These are phyloP conservation scores for Suillus subluteus DNA, from an alignment of 768 basidiomycete genomes.

Conservation along the genomic window DNA sequence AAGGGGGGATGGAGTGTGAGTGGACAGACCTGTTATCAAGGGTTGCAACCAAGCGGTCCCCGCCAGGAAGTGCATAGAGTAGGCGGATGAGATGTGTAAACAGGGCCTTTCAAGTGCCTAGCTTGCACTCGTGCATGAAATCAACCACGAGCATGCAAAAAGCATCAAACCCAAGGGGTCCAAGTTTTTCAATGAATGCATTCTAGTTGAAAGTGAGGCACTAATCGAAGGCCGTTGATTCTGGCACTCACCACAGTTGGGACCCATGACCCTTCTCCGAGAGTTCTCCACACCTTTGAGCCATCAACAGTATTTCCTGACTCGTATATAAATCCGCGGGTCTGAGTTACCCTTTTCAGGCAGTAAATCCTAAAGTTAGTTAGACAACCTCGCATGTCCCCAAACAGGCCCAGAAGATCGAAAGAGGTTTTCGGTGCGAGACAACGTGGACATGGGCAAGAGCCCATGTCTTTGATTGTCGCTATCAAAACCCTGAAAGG, in stretches of 20 bases:
- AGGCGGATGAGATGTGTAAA: constrained; percentile 40
- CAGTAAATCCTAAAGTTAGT: not conserved
- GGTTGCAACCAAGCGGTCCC: not conserved
- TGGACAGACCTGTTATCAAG: too few species aligned
- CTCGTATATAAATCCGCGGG: constrained; percentile 8
- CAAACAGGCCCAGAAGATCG: constrained; percentile 14
- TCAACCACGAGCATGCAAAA: constrained; percentile 35
- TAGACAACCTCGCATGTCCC: constrained; percentile 2
- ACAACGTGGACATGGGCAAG: constrained; percentile 29
- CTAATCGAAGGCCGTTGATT: too few species aligned
- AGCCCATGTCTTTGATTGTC: constrained; percentile 20
- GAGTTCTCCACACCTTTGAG: not conserved
- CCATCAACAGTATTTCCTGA: not conserved
- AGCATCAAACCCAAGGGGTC: constrained; percentile 21
- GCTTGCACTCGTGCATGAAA: constrained; percentile 41
- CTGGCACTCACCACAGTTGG: constrained; percentile 2
- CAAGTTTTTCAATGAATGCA: constrained; percentile 30
- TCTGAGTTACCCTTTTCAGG: not conserved
- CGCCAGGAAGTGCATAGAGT: constrained; percentile 20
- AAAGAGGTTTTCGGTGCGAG: constrained; percentile 16
- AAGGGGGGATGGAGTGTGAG: too few species aligned
- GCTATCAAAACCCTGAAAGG: constrained; percentile 23
- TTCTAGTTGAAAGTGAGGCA: constrained; percentile 27
- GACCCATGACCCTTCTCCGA: not conserved
- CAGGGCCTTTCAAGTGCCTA: constrained; percentile 40